A percentile compares a stretch with the other conserved stretches of the same genome.
phyloP scores from a whole-genome alignment of 2,329 filamentous ascomycete species.

The Monosporascus sp. region DNA sequence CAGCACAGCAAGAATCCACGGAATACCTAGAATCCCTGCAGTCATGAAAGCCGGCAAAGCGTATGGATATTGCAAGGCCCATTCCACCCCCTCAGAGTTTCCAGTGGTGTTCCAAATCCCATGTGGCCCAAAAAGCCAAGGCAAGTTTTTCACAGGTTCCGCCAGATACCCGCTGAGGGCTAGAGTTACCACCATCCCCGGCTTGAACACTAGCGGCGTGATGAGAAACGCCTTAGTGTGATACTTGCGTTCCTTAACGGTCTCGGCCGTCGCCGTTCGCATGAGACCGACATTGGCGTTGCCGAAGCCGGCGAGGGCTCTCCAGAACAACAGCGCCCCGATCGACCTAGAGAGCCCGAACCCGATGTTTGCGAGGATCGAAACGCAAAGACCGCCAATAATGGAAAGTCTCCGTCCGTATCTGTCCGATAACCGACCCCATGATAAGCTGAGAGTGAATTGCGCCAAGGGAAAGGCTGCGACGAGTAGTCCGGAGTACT shows the following conservation, averaged over 20 bases:
- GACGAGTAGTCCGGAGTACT: conserved; percentile 63
- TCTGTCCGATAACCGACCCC: conserved; percentile 57
- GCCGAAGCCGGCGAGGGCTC: conserved; percentile 57
- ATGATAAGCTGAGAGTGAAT: conserved; percentile 63
- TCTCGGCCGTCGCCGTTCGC: conserved; percentile 69
- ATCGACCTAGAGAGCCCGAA: conserved; percentile 65
- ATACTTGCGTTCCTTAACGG: conserved; percentile 64
- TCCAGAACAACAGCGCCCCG: conserved; percentile 50
- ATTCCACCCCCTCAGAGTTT: conserved; percentile 28
- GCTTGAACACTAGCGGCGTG: conserved; percentile 61
- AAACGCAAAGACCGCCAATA: conserved; percentile 58
- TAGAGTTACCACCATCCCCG: conserved; percentile 35
- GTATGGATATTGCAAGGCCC: conserved; percentile 38
- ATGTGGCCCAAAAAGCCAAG: conserved; percentile 31
- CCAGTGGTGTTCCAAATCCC: conserved; percentile 28
- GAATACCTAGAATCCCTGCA: conserved; percentile 26
- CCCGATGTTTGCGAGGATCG: conserved; percentile 57
- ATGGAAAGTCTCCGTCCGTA: conserved; percentile 59
- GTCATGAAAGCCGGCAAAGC: conserved; percentile 38
- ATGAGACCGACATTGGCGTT: conserved; percentile 73
- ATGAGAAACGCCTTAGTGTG: conserved; percentile 39
- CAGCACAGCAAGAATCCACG: conserved; percentile 27
- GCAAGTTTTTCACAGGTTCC: conserved; percentile 35
- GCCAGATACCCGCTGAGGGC: conserved; percentile 38
- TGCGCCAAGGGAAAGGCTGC: conserved; percentile 65